Percentiles rank a stretch among this genome's conserved stretches.
Conservation (phyloP, 345 rosid species). For the Lepidium africanum region DNA sequence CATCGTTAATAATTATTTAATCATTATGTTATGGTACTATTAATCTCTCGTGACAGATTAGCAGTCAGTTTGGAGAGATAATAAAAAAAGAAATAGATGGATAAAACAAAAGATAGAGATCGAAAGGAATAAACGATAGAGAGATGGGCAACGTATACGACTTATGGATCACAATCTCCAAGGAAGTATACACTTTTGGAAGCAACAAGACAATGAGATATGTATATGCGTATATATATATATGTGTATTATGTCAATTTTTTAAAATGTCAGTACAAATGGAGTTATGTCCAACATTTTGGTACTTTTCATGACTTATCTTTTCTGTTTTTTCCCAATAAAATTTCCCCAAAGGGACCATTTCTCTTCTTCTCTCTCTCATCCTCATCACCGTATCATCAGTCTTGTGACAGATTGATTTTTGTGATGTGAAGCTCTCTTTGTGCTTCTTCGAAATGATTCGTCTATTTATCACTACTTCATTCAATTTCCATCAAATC, state of each 20-base stretch:
- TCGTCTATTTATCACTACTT: constrained; percentile 8
- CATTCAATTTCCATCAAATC: constrained; percentile 2
- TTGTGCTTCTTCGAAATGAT: constrained; percentile 6
- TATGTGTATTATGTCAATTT: background rate
- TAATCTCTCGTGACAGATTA: no score
- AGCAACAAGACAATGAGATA: constrained; percentile 17
- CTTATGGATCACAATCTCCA: constrained; percentile 30
- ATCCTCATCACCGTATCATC: constrained; percentile 20
- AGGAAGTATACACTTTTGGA: constrained; percentile 22
- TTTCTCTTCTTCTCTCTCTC: constrained; percentile 3
- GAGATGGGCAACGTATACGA: constrained; percentile 32
- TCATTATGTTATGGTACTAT: no score
- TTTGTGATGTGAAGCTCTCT: constrained; percentile 17
- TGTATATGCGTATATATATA: background rate
- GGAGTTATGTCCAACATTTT: constrained; percentile 30
- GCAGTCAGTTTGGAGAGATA: background rate
- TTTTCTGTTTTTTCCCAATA: constrained; percentile 21
- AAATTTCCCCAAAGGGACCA: constrained; percentile 28
- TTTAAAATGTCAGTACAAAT: constrained; percentile 20
- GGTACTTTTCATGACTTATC: constrained; percentile 32
- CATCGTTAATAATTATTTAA: no score
- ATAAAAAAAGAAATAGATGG: background rate
- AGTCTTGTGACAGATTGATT: constrained; percentile 25
- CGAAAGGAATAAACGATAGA: constrained; percentile 22
- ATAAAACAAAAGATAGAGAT: constrained; percentile 6